Percentiles rank a stretch among this genome's conserved stretches.
These are phyloP conservation scores for Chrysanthemum makinoi DNA, from an alignment of 129 eudicot species.

Conservation along the genomic window DNA sequence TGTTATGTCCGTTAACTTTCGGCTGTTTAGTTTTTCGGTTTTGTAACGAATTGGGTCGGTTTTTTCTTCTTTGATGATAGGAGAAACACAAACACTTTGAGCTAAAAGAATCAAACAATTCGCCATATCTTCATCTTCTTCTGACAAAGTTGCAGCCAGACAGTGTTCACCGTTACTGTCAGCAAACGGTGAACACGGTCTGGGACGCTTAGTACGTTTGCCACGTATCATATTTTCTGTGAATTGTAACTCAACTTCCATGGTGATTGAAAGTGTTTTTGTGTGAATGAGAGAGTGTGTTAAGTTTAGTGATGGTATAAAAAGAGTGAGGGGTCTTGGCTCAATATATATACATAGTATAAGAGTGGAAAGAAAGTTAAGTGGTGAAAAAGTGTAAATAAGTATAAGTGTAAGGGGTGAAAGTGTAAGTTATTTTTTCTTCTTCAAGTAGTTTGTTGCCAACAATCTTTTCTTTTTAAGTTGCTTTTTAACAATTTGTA, in stretches of 20 bases:
- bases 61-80: neutral
- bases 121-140: conserved; percentile 87
- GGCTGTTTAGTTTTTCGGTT: conserved; percentile 31
- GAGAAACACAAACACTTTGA: conserved; percentile 42
- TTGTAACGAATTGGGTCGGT: conserved; percentile 19
- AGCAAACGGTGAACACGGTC: conserved; percentile 33
- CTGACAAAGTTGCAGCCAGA: conserved; percentile 28
- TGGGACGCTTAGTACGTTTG: conserved; percentile 65
- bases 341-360: conserved; percentile 37
- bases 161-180: neutral
- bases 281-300: conserved; percentile 4
- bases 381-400: conserved; percentile 5
- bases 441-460: conserved; percentile 34
- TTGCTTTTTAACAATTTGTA: conserved; percentile 32
- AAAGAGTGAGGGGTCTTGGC: conserved; percentile 25
- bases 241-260: conserved; percentile 39
- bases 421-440: conserved; percentile 22
- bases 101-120: conserved; percentile 80
- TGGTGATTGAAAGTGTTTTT: conserved; percentile 15
- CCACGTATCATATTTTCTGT: conserved; percentile 17
- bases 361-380: conserved; percentile 20
- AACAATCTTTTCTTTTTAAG: conserved; percentile 32
- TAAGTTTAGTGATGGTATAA: conserved; percentile 17
- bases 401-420: neutral
- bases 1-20: conserved; percentile 36